Evolutionary conservation across 2,329 filamentous ascomycete genomes (phyloP), one percentile per base, ranked within the genome.

Genomic region (Fusarium euwallaceae): DNA sequence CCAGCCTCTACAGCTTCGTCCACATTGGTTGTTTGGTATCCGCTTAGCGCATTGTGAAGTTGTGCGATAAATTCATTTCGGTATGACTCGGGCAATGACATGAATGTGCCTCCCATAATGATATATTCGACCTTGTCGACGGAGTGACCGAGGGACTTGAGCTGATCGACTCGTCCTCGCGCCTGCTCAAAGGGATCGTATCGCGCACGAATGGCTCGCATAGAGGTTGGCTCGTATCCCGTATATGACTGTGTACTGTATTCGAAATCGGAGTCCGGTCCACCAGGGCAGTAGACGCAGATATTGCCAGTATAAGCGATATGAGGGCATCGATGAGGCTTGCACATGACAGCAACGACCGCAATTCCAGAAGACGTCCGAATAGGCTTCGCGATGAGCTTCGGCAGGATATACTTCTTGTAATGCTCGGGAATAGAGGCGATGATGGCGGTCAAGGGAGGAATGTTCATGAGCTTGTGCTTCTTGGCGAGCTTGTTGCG

Each of bases 91-190:
- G 96, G 89, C 29, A 99, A 85, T 4, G 96, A 98, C 97, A 99
- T 99, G 84, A 99, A 99, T 0, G 97, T 99, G 76, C 97, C 97
- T 70, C 97, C 97, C 97, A 99, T 99, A 82, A 99, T 98, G 81
- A 99, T 99, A 83, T 98, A 99, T 86, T 99, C 97, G 27, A 99
- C 97, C 83, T 99, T 99, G 86, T 99, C 97, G 58, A 99, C 97
- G 55, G 95, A 98, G 83, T 99, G 97, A 1, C 97, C 97, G 0
- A 99, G 88, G 2, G 94, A 94, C 83, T 97, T 97, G 81, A 99
- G 95, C 85, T 99, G 97, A 79, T 99, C 97, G 7, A 99, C 96
- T 77, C 97, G 92, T 48, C 97, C 97, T 82, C 97, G 90, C 17
- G 97, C 97, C 86, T 99, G 97, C 84, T 99, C 97, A 78, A 98